Percentiles rank a stretch among this genome's conserved stretches.
phyloP scores from a whole-genome alignment of 768 basidiomycete species.

The Hemileccinum rubropunctum region DNA sequence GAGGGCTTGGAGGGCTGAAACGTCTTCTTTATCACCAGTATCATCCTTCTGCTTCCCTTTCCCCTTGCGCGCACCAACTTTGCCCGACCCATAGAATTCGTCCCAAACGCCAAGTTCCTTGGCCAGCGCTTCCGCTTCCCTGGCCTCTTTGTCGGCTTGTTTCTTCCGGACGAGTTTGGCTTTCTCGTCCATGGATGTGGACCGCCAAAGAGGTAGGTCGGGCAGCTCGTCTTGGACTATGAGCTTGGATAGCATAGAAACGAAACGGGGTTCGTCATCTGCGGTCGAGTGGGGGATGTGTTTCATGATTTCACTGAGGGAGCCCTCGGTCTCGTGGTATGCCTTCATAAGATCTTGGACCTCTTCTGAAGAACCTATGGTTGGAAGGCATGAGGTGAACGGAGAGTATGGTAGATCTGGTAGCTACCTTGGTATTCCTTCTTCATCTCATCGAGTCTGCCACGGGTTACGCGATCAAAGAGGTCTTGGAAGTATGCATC shows the following conservation, averaged over 20 bases:
- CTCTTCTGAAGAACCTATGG: constrained; percentile 82
- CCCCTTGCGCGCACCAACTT: constrained; percentile 54
- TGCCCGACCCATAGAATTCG: constrained; percentile 83
- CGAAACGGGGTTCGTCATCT: constrained; percentile 84
- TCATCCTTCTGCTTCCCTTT: constrained; percentile 48
- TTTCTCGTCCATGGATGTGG: constrained; percentile 75
- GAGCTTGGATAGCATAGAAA: constrained; percentile 61
- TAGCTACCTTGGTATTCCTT: constrained; percentile 80
- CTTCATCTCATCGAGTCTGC: constrained; percentile 90
- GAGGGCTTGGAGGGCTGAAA: constrained; percentile 72
- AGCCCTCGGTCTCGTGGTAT: constrained; percentile 70
- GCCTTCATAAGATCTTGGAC: constrained; percentile 71
- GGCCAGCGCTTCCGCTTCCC: constrained; percentile 80
- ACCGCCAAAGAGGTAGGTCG: constrained; percentile 59
- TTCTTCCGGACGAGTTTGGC: constrained; percentile 71
- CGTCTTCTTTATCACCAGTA: constrained; percentile 54
- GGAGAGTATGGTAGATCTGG: background rate
- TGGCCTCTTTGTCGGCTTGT: constrained; percentile 72
- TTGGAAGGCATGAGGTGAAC: background rate
- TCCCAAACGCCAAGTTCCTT: constrained; percentile 93
- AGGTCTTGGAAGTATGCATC: constrained; percentile 91
- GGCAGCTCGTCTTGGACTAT: constrained; percentile 62
- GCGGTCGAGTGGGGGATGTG: constrained; percentile 82
- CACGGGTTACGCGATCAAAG: constrained; percentile 83
- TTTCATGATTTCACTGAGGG: constrained; percentile 77